Evolutionary conservation across 2,329 filamentous ascomycete genomes (phyloP).

Genomic region (Fusarium bulbicola): DNA sequence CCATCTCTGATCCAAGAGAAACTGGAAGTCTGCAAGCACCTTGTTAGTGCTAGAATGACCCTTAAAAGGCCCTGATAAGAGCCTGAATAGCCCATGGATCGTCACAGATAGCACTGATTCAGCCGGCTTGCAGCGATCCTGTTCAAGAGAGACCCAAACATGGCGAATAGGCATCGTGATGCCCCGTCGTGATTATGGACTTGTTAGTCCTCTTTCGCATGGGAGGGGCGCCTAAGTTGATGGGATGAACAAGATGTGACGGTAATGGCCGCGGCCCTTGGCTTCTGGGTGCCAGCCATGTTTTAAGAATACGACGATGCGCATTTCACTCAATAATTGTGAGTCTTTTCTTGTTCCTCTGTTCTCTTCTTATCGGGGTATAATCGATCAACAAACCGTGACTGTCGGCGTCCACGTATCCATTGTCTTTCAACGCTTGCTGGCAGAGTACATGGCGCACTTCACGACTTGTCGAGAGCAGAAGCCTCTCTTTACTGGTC

Average conservation of each 20-base stretch:
- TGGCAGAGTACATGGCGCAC: constrained; percentile 30
- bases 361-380: background rate
- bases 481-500: constrained; percentile 2
- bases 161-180: constrained; percentile 31
- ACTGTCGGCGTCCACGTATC: background rate
- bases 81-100: constrained; percentile 26
- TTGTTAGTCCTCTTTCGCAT: constrained; percentile 34
- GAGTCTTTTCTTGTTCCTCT: constrained; percentile 7
- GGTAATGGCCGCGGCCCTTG: background rate
- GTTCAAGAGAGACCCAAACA: constrained; percentile 24
- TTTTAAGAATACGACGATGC: constrained; percentile 36
- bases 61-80: constrained; percentile 32
- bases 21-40: constrained; percentile 18
- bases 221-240: constrained; percentile 27
- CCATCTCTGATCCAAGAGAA: constrained; percentile 29
- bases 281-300: constrained; percentile 6
- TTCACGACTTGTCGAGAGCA: constrained; percentile 11
- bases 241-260: constrained; percentile 20
- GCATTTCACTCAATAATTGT: background rate
- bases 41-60: constrained; percentile 26
- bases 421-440: background rate
- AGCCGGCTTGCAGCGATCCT: constrained; percentile 17
- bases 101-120: constrained; percentile 12
- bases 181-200: constrained; percentile 20
- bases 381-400: background rate